phyloP scores from a whole-genome alignment of 192 early-diverging fungal species.

The Podila minutissima region DNA sequence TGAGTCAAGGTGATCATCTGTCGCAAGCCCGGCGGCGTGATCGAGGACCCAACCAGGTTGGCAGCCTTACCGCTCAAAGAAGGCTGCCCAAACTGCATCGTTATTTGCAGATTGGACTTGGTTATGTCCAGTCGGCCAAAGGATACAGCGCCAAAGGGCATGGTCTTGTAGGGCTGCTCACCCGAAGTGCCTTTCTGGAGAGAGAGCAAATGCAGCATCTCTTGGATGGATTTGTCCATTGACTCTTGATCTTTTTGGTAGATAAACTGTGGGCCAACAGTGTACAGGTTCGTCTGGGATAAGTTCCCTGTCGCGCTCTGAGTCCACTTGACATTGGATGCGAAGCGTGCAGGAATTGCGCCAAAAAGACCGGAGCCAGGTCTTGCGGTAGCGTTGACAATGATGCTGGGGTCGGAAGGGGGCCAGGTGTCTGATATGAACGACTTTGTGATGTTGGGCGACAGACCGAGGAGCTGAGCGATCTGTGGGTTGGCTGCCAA shows the following conservation, averaged over 20 bases:
- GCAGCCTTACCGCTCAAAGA: background rate
- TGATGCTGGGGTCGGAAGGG: slow-evolving; percentile 13
- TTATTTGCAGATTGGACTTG: slow-evolving; percentile 6
- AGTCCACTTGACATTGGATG: background rate
- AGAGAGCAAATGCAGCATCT: background rate
- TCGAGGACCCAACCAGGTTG: background rate
- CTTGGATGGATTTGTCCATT: slow-evolving; percentile 5
- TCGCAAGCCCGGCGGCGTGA: slow-evolving; percentile 8
- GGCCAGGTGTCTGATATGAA: slow-evolving; percentile 26
- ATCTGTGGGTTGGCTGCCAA: slow-evolving; percentile 15
- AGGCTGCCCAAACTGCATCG: slow-evolving; percentile 31
- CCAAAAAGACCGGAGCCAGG: slow-evolving; percentile 10
- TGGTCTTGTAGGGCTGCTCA: background rate
- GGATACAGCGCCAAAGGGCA: slow-evolving; percentile 20
- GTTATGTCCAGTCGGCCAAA: slow-evolving; percentile 6
- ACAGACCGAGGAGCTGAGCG: slow-evolving; percentile 10
- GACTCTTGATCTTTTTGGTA: background rate
- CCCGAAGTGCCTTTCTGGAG: too few species aligned
- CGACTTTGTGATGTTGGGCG: slow-evolving; percentile 10
- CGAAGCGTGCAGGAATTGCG: slow-evolving; percentile 28
- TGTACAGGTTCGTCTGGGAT: background rate
- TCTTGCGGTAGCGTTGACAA: slow-evolving; percentile 3
- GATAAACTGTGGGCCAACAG: slow-evolving; percentile 2
- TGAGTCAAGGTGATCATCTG: slow-evolving; percentile 34
- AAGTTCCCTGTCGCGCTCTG: too few species aligned